Base-by-base conservation (phyloP, 768 basidiomycete genomes). In the Mycena alexandri region DNA sequence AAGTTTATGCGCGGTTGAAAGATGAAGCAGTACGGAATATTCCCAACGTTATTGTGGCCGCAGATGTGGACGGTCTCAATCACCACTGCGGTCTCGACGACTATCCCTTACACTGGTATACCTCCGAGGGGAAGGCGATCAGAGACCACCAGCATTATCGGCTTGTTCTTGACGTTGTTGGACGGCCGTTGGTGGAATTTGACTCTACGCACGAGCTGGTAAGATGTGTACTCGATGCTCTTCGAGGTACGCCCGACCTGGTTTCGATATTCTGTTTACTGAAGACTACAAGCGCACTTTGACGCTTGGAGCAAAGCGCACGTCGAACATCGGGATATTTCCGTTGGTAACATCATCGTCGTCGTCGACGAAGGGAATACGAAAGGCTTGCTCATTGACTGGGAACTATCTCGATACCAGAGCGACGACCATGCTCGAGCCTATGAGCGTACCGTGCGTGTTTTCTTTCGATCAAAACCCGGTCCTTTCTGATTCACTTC, bases 121-220 rank as follows among this genome's bases (percentile, higher is more conserved):
- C 14, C 10, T 24, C 46, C 48, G 22, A 43, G 29, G 38, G 25
- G 21, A 5, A 56, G 21, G 52, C 48, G 16, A 59, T 68, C 53
- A 47, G 67, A 21, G 29, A 59, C 19, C 70, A 68, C 62, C 50
- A 44, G 25, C 63, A 64, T 38, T 64, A 57, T 47, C 63, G 55
- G 22, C 22, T 64, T 19, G 63, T 64, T 19, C 62, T 71, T 17
- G 67, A 67, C 36, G 58, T 71, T 59, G 62, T 71, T 42, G 70
- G 70, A 44, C 17, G 22, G 21, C 70, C 70, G 21, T 47, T 71
- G 21, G 50, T 34, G 24, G 43, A 71, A 29, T 71, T 71, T 41
- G 9, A 12, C 12, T 68, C 67, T 11, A 71, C 67, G 22, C 47
- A 67, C 22, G 52, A 56, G 44, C 66, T 71, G 1, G 55, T 43